These are phyloP conservation scores for Bassia scoparia DNA, from an alignment of 148 eudicot genomes.

Conservation along the genomic window DNA sequence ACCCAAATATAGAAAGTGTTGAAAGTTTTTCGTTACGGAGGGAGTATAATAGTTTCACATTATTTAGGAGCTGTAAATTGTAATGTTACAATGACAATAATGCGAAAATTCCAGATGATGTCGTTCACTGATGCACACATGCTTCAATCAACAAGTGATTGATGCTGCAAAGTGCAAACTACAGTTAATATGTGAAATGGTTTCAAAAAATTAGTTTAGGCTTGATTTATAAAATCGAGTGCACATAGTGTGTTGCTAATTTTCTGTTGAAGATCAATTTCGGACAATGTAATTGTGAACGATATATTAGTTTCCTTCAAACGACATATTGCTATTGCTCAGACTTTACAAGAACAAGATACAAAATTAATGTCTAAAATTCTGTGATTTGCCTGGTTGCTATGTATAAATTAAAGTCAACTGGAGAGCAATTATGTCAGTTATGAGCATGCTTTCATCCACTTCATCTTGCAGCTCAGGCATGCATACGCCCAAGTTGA, in stretches of 20 bases:
- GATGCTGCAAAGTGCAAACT: too few species aligned
- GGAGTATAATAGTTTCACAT: too few species aligned
- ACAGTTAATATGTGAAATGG: too few species aligned
- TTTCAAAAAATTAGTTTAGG: not conserved
- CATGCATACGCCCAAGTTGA: not conserved
- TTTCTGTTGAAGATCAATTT: not conserved
- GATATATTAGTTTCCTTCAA: not conserved
- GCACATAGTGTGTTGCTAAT: not conserved
- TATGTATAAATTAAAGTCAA: not conserved
- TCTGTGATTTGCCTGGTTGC: not conserved
- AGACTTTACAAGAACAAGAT: constrained; percentile 2
- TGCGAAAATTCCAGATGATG: too few species aligned
- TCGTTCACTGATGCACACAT: too few species aligned
- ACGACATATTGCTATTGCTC: not conserved
- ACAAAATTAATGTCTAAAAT: not conserved
- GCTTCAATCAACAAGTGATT: too few species aligned
- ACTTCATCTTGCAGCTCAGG: not conserved
- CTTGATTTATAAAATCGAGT: not conserved
- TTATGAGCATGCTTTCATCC: not conserved
- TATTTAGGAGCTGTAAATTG: too few species aligned
- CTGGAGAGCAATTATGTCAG: not conserved
- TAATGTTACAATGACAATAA: too few species aligned
- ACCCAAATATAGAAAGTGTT: too few species aligned
- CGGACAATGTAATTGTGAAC: not conserved
- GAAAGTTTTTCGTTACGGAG: too few species aligned